Evolutionary conservation across 345 rosid genomes (phyloP).

Genomic region (Raphanus raphanistrum): DNA sequence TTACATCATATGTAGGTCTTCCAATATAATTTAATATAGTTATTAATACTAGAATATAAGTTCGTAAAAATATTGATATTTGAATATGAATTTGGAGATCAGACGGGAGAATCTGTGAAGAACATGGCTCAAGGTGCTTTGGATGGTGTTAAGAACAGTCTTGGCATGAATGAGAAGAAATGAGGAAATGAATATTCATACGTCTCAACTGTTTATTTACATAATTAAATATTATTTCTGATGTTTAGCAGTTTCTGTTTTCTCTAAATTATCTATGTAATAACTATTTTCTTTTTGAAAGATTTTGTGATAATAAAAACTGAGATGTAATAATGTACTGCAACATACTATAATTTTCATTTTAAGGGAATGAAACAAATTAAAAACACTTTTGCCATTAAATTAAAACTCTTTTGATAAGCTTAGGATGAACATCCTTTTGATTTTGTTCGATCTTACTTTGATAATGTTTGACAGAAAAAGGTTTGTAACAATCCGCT

Average conservation of each 20-base stretch:
- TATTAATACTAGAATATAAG: not conserved
- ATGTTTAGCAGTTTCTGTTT: not conserved
- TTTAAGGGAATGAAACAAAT: no score
- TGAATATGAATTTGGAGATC: not conserved
- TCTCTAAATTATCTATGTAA: conserved; percentile 15
- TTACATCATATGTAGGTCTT: not conserved
- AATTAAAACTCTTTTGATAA: no score
- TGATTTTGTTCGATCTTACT: no score
- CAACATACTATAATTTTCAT: no score
- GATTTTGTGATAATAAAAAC: conserved; percentile 22
- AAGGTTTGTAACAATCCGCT: no score
- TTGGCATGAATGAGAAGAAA: conserved; percentile 43
- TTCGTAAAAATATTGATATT: not conserved
- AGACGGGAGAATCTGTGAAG: conserved; percentile 51
- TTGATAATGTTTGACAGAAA: no score
- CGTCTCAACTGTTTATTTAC: not conserved
- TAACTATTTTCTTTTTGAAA: not conserved
- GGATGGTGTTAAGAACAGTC: conserved; percentile 43
- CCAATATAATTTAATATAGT: not conserved
- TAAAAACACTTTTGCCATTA: no score
- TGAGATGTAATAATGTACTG: conserved; percentile 23
- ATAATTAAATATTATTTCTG: conserved; percentile 7
- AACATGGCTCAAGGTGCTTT: conserved; percentile 50
- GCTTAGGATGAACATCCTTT: not conserved
- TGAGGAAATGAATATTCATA: conserved; percentile 3